Conservation (phyloP, 306 rosid genomes). For the Prosopis cineraria region DNA sequence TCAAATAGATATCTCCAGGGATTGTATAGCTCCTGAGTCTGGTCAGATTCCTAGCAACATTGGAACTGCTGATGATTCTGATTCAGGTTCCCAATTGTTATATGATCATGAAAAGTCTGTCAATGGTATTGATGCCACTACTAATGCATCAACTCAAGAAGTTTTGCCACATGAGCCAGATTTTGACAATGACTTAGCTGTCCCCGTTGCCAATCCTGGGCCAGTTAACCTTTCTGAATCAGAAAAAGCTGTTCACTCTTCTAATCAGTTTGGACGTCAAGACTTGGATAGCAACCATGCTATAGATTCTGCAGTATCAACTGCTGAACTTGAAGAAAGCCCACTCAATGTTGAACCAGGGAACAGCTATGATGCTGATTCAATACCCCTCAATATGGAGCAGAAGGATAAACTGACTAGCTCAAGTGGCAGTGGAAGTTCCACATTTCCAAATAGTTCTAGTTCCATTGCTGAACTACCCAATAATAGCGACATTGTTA, state of each 20-base stretch:
- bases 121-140: constrained; percentile 46
- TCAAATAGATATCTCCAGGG: constrained; percentile 52
- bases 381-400: constrained; percentile 43
- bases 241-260: constrained; percentile 53
- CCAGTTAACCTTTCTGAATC: constrained; percentile 46
- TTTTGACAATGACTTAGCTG: constrained; percentile 47
- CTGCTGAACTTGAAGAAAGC: constrained; percentile 50
- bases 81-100: constrained; percentile 40
- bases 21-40: constrained; percentile 55
- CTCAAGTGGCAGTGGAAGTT: constrained; percentile 41
- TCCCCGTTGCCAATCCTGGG: constrained; percentile 35
- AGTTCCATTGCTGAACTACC: constrained; percentile 31
- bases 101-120: constrained; percentile 48
- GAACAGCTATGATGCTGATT: constrained; percentile 42
- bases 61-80: constrained; percentile 59
- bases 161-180: constrained; percentile 44
- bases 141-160: constrained; percentile 50
- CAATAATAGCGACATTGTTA: constrained; percentile 40
- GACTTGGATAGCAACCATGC: constrained; percentile 47
- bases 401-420: constrained; percentile 49
- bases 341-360: constrained; percentile 46
- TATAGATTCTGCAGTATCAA: constrained; percentile 50
- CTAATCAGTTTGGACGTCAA: constrained; percentile 49
- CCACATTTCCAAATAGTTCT: constrained; percentile 38
- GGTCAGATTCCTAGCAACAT: constrained; percentile 46